Conservation (phyloP, 2,329 filamentous ascomycete species). For the Trichophyton equinum region DNA sequence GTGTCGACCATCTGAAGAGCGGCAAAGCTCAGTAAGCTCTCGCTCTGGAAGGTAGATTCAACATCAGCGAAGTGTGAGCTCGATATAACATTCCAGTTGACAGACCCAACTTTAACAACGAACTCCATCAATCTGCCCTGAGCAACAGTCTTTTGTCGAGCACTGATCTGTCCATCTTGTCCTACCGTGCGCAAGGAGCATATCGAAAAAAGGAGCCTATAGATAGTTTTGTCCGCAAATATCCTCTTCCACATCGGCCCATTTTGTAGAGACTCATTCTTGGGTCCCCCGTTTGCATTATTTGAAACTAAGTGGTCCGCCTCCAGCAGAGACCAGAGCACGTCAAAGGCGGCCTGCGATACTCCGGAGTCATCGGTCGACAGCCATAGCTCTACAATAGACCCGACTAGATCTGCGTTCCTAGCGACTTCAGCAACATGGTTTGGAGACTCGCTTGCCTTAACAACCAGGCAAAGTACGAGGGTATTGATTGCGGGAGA, state of each 20-base stretch:
- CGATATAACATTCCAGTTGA: conserved; percentile 45
- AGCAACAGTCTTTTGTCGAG: conserved; percentile 44
- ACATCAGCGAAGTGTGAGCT: conserved; percentile 41
- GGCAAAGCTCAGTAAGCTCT: conserved; percentile 43
- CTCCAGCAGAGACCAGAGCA: conserved; percentile 42
- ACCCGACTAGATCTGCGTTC: conserved; percentile 41
- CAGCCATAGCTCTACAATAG: conserved; percentile 47
- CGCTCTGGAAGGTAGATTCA: conserved; percentile 33
- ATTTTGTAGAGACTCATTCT: conserved; percentile 29
- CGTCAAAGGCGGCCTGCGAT: conserved; percentile 41
- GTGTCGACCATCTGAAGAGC: conserved; percentile 44
- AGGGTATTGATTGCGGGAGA: conserved; percentile 44
- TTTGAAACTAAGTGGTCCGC: conserved; percentile 31
- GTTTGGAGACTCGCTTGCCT: conserved; percentile 39
- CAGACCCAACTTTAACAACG: conserved; percentile 39
- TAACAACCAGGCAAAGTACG: conserved; percentile 43
- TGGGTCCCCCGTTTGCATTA: conserved; percentile 14
- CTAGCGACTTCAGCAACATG: conserved; percentile 49
- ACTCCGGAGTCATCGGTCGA: conserved; percentile 44
- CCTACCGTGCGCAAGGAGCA: conserved; percentile 35
- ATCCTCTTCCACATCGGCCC: conserved; percentile 50
- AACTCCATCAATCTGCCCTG: conserved; percentile 50
- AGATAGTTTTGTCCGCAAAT: conserved; percentile 49
- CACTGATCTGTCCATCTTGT: conserved; percentile 31
- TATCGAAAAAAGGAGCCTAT: conserved; percentile 43